A percentile compares a stretch with the other conserved stretches of the same genome.
Evolutionary conservation across 192 early-diverging fungal species (phyloP).

Genomic region (Coemansia sp.): DNA sequence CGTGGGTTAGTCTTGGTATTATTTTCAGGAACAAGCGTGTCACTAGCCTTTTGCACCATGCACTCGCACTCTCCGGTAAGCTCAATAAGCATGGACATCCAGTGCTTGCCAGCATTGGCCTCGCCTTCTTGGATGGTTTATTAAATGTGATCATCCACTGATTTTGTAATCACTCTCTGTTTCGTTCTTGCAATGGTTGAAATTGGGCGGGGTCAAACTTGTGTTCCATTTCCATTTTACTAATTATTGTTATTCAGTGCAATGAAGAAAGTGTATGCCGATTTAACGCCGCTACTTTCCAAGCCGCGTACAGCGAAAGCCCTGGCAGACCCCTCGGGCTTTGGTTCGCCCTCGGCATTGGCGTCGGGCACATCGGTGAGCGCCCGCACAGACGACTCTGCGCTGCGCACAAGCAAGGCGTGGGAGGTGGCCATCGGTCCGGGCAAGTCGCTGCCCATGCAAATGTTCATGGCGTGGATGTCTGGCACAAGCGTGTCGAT

Average conservation of each 20-base stretch:
- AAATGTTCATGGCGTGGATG: conserved; percentile 99
- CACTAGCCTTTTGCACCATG: conserved; percentile 59
- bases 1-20: conserved; percentile 66
- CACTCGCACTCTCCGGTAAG: conserved; percentile 89
- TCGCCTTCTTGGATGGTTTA: conserved; percentile 62
- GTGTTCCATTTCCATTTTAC: too few relatives aligned
- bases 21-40: conserved; percentile 44
- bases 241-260: too few relatives aligned
- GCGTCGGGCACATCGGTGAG: neutral
- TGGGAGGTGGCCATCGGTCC: conserved; percentile 92
- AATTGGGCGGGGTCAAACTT: too few relatives aligned
- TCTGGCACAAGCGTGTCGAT: conserved; percentile 94
- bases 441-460: conserved; percentile 94
- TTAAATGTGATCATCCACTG: too few relatives aligned
- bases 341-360: conserved; percentile 20
- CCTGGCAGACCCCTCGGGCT: conserved; percentile 39
- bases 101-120: conserved; percentile 77
- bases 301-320: conserved; percentile 16
- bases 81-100: conserved; percentile 82
- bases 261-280: conserved; percentile 32
- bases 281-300: conserved; percentile 32
- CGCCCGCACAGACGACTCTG: conserved; percentile 28
- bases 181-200: too few relatives aligned
- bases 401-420: conserved; percentile 75
- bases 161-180: too few relatives aligned